Evolutionary conservation across 768 basidiomycete genomes (phyloP), one percentile per base, ranked within the genome.

Genomic region (Lactarius evosmus): DNA sequence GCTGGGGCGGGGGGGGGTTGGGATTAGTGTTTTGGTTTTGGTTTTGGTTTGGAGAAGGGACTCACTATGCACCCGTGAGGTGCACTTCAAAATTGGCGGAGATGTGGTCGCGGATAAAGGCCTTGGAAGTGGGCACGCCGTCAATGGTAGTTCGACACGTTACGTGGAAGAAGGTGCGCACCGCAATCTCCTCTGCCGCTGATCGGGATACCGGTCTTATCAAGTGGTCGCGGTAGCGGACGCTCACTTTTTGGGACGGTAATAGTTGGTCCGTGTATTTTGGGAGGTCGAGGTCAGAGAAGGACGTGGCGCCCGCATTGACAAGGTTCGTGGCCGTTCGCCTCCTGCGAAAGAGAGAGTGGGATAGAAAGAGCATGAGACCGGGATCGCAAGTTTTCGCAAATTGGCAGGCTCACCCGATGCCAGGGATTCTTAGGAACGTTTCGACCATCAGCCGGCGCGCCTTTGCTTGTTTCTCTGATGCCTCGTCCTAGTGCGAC

Each of bases 41-140:
- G 5, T 38, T 34, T 58, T 17, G 25, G 16, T n/a, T 38, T 7
- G 38, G 9, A 25, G 32, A 19, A 30, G 41, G 38, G 16, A 73
- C 87, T 71, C 70, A 88, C 87, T 86, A 84, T 73, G 77, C 78
- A 11, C 85, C 86, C 0, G 77, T 78, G n/a, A 85, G 69, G 33
- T 78, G 69, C 19, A 83, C 66, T 62, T 85, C 82, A 66, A 80
- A 84, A 51, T 78, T 80, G 22, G 77, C 69, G 40, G 79, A 77
- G 7, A 86, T 65, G 61, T 76, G 77, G 17, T 80, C 75, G 34
- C 74, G 75, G 58, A 85, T 76, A 56, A 84, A 85, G 56, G 77
- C 74, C 86, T 87, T 57, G 2, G 22, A 38, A 25, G 11, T 7
- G 32, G 22, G 27, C 17, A 12, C 44, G 22, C 59, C 32, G 44